phyloP scores from a whole-genome alignment of 805 yeast genomes.

The Metschnikowia drakensbergensis region DNA sequence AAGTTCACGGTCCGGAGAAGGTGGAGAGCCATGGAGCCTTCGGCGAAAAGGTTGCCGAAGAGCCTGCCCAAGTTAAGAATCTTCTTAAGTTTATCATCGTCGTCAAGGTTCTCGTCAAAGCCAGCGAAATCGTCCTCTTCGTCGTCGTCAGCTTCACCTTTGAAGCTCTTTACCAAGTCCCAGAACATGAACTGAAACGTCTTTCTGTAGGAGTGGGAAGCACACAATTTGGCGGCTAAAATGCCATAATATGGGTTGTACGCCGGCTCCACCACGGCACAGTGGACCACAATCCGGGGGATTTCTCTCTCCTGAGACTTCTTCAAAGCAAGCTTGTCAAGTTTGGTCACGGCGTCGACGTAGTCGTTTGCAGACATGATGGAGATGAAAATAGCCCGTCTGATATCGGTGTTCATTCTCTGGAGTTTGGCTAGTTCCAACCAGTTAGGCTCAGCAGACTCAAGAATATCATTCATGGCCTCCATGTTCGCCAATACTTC shows the following conservation, averaged over 20 bases:
- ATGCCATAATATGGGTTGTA: slow-evolving; percentile 90
- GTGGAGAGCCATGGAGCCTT: slow-evolving; percentile 70
- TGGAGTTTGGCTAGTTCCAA: slow-evolving; percentile 77
- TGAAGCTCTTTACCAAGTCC: slow-evolving; percentile 77
- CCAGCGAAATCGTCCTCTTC: slow-evolving; percentile 40
- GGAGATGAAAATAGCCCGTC: slow-evolving; percentile 90
- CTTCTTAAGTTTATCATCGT: slow-evolving; percentile 53
- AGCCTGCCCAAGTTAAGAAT: slow-evolving; percentile 74
- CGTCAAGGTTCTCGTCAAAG: slow-evolving; percentile 39
- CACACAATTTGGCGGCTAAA: slow-evolving; percentile 73
- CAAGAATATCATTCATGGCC: slow-evolving; percentile 58
- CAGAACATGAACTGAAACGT: slow-evolving; percentile 86
- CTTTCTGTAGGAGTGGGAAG: slow-evolving; percentile 69
- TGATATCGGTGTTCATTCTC: slow-evolving; percentile 91
- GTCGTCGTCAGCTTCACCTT: slow-evolving; percentile 40
- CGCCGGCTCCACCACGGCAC: slow-evolving; percentile 75
- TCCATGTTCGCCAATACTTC: slow-evolving; percentile 34
- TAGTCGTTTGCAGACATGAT: slow-evolving; percentile 94
- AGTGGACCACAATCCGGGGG: slow-evolving; percentile 79
- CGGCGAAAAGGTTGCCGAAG: slow-evolving; percentile 71
- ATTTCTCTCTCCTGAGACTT: slow-evolving; percentile 81
- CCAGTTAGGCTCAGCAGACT: slow-evolving; percentile 81
- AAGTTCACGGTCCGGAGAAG: slow-evolving; percentile 71
- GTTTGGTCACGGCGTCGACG: slow-evolving; percentile 76
- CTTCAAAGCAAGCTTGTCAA: slow-evolving; percentile 76